Percentiles rank a stretch among this genome's conserved stretches.
These are phyloP conservation scores for Tetrastigma voinierianum DNA, from an alignment of 164 flowering plant species.

Conservation along the genomic window DNA sequence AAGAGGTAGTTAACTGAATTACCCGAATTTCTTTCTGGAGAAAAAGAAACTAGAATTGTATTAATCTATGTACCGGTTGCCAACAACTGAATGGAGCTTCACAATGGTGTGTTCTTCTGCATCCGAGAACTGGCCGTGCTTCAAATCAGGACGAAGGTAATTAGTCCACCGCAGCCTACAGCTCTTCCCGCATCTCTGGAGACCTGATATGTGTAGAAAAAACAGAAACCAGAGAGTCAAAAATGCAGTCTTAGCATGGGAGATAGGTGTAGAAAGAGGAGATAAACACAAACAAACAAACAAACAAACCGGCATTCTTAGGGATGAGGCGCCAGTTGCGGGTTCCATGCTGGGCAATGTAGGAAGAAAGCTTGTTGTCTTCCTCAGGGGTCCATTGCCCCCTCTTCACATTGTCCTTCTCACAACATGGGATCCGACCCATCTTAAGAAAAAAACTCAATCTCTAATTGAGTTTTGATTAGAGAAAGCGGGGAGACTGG, in stretches of 20 bases:
- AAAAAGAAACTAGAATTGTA: neutral
- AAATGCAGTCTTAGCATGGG: no score
- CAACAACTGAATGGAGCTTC: conserved; percentile 80
- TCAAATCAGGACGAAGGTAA: conserved; percentile 92
- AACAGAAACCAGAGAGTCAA: neutral
- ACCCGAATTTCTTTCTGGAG: no score
- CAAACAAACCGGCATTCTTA: conserved; percentile 77
- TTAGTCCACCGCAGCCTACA: conserved; percentile 96
- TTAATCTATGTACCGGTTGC: conserved; percentile 53
- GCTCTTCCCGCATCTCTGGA: conserved; percentile 96
- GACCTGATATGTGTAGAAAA: conserved; percentile 43
- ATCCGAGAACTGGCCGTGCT: conserved; percentile 88
- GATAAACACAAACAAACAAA: no score
- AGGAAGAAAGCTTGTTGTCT: conserved; percentile 89
- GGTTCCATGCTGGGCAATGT: conserved; percentile 94
- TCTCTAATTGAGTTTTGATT: neutral
- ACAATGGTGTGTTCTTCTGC: conserved; percentile 87
- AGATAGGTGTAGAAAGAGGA: conserved; percentile 3
- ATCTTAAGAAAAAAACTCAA: conserved; percentile 30
- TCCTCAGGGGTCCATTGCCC: conserved; percentile 99
- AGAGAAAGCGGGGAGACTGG: neutral
- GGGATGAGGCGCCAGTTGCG: conserved; percentile 99
- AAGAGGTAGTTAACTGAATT: no score
- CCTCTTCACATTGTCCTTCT: conserved; percentile 91
- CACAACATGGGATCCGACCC: conserved; percentile 98